Base-by-base conservation (phyloP, 1,284 basidiomycete species). In the Ganoderma resinaceum region DNA sequence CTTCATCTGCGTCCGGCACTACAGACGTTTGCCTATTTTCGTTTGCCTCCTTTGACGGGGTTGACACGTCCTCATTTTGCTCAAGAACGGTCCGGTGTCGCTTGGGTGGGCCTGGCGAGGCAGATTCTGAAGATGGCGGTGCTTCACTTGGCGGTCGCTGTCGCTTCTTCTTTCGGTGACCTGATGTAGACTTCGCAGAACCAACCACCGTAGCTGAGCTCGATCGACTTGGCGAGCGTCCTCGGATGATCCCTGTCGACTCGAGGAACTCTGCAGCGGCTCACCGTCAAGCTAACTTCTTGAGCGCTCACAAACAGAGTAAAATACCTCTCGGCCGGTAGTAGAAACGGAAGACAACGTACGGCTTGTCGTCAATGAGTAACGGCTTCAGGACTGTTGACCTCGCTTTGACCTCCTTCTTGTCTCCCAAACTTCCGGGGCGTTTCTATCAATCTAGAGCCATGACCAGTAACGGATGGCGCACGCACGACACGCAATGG, bases 301-400 rank as follows among this genome's bases (percentile, higher is more conserved):
- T 37, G 14, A 38, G 40, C 9, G 5, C 49, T 40, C 12, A 12
- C n/a, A 26, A 60, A 31, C n/a, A 26, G 29, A 31, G n/a, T 26
- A 18, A 8, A 46, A 7, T 67, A 74, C 73, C 70, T 69, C 43
- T 68, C 20, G 70, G 66, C n/a, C 73, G 62, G 40, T 74, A 74
- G 20, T 62, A 38, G 58, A 74, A 74, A 18, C 65, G 65, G 62
- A 73, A 74, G 37, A 61, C 55, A 0, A 65, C 71, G 23, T 66
- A 69, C 9, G 73, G 72, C 29, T 70, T 68, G 40, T 66, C 69
- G 62, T 74, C 72, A 26, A 71, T 68, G 9, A 71, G 62, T 2
- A 68, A 35, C 11, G 68, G 66, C 9, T 61, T 60, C 16, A 72
- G 53, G n/a, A 69, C 46, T n/a, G 68, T 71, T 16, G 65, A 33